Conservation (phyloP, 768 basidiomycete genomes). For the Phanerochaete carnosa region DNA sequence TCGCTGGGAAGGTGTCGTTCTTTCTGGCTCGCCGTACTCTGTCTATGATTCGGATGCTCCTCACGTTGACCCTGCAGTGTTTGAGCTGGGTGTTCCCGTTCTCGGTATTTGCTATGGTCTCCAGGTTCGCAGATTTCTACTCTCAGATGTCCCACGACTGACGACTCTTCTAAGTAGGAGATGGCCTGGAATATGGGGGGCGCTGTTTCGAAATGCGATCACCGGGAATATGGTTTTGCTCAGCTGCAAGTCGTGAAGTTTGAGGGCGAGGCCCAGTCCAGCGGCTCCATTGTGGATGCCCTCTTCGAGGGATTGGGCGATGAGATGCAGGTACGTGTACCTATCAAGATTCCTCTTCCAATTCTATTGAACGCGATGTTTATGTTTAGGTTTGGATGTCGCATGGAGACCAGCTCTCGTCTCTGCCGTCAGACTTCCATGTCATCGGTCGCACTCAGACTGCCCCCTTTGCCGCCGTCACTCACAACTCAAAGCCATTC, state of each 20-base stretch:
- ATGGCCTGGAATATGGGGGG: constrained; percentile 88
- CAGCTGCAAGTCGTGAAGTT: constrained; percentile 69
- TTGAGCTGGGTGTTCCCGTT: constrained; percentile 84
- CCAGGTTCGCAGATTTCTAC: constrained; percentile 51
- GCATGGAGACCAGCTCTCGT: constrained; percentile 91
- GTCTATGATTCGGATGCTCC: constrained; percentile 93
- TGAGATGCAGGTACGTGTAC: constrained; percentile 70
- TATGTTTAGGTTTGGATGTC: constrained; percentile 97
- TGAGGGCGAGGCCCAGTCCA: constrained; percentile 27
- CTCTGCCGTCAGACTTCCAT: constrained; percentile 78
- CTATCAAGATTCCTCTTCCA: background rate
- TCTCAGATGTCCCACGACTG: background rate
- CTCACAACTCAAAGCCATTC: constrained; percentile 83
- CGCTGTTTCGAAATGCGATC: constrained; percentile 79
- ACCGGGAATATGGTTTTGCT: constrained; percentile 95
- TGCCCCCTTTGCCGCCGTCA: constrained; percentile 91
- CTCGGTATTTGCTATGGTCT: constrained; percentile 98
- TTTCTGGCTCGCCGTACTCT: constrained; percentile 97
- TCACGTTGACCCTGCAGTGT: constrained; percentile 90
- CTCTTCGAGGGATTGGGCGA: constrained; percentile 87
- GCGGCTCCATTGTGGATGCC: constrained; percentile 53
- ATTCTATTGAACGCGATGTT: background rate
- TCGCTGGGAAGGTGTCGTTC: constrained; percentile 70
- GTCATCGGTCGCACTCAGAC: constrained; percentile 83
- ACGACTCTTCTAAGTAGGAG: constrained; percentile 54